A percentile compares a stretch with the other conserved stretches of the same genome.
Evolutionary conservation across 768 basidiomycete species (phyloP).

Genomic region (Mycena alexandri): DNA sequence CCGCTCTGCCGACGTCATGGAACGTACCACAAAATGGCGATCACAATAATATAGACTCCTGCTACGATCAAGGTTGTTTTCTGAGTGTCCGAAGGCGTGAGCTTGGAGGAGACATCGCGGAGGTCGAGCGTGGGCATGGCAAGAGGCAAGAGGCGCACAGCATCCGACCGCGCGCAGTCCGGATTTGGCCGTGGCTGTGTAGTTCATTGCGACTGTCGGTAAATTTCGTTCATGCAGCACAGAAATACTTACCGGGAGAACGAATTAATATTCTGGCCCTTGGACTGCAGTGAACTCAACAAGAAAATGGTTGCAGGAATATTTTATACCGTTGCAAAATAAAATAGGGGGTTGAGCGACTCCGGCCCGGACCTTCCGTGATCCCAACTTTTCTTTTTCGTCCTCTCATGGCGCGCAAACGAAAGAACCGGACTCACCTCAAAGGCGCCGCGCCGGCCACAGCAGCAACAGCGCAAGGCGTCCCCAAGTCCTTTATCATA

Average conservation of each 20-base stretch:
- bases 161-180: conserved; percentile 2
- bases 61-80: conserved; percentile 84
- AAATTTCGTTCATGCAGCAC: too few relatives aligned
- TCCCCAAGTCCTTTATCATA: conserved; percentile 95
- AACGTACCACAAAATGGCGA: conserved; percentile 84
- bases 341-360: too few relatives aligned
- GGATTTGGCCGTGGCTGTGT: background rate
- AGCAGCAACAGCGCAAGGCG: conserved; percentile 47
- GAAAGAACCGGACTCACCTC: conserved; percentile 87
- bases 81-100: conserved; percentile 82
- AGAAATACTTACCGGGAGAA: too few relatives aligned
- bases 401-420: conserved; percentile 72
- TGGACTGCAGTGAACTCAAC: too few relatives aligned
- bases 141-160: background rate
- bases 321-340: too few relatives aligned
- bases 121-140: conserved; percentile 17
- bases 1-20: conserved; percentile 24
- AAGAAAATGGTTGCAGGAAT: too few relatives aligned
- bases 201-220: too few relatives aligned
- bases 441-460: conserved; percentile 61
- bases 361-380: background rate
- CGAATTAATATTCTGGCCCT: too few relatives aligned
- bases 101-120: conserved; percentile 20
- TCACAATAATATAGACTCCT: conserved; percentile 77
- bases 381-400: background rate